Conservation (phyloP, 208 protist genomes). For the Leishmania tarentolae region DNA sequence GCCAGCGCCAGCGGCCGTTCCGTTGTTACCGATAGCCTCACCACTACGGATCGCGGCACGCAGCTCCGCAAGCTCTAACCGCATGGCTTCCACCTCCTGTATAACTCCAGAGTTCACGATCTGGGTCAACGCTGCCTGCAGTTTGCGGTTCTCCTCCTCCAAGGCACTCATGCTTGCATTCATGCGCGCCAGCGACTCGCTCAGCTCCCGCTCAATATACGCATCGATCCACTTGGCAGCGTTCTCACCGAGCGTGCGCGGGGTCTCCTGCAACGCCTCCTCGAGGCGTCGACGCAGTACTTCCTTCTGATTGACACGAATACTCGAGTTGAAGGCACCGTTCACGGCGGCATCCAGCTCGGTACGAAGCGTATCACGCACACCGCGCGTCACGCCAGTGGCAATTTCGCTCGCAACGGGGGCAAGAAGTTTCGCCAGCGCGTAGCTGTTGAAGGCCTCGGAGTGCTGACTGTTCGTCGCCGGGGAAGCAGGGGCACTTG, state of each 20-base stretch:
- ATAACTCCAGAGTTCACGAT: slow-evolving; percentile 53
- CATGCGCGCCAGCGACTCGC: slow-evolving; percentile 46
- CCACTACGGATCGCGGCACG: slow-evolving; percentile 21
- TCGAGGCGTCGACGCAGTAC: slow-evolving; percentile 72
- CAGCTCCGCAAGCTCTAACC: slow-evolving; percentile 33
- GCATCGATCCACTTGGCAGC: slow-evolving; percentile 50
- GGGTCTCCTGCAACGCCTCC: slow-evolving; percentile 65
- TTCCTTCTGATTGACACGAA: slow-evolving; percentile 60
- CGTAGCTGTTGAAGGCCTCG: slow-evolving; percentile 73
- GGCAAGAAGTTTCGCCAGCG: slow-evolving; percentile 49
- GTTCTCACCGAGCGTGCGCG: slow-evolving; percentile 52
- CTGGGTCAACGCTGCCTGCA: slow-evolving; percentile 56
- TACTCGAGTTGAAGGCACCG: slow-evolving; percentile 45
- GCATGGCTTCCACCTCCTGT: slow-evolving; percentile 61
- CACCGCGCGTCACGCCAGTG: slow-evolving; percentile 62
- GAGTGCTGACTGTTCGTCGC: slow-evolving; percentile 14
- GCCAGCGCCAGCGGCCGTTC: not conserved
- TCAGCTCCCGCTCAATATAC: slow-evolving; percentile 60
- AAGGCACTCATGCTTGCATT: slow-evolving; percentile 52
- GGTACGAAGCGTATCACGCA: slow-evolving; percentile 57
- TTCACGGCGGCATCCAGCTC: slow-evolving; percentile 74
- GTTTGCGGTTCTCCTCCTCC: slow-evolving; percentile 61
- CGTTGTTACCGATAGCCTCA: slow-evolving; percentile 3
- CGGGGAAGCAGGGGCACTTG: not conserved
- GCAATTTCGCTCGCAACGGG: slow-evolving; percentile 70